Evolutionary conservation across 495 filamentous ascomycete species (phyloP), one percentile per base, ranked within the genome.

Genomic region (Penicillium macrosclerotiorum): DNA sequence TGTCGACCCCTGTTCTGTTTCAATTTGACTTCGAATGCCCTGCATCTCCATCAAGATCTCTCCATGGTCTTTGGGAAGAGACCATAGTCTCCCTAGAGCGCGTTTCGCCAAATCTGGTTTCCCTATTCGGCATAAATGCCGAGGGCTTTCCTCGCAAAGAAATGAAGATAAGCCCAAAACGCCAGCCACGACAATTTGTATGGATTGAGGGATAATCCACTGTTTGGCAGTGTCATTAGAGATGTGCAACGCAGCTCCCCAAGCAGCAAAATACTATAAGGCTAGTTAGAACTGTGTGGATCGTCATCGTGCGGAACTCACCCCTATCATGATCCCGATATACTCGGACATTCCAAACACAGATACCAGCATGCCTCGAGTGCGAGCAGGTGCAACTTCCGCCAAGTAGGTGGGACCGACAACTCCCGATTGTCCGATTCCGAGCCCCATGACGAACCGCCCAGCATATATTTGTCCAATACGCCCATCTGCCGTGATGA

Each of bases 271-370:
- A 31, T 66, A 60, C 51, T n/a, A n/a, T n/a, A n/a, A n/a, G n/a
- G n/a, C n/a, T n/a, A n/a, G n/a, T n/a, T n/a, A n/a, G n/a, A n/a
- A n/a, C n/a, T n/a, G n/a, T n/a, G n/a, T n/a, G n/a, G n/a, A n/a
- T n/a, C n/a, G n/a, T n/a, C n/a, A n/a, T n/a, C n/a, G n/a, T n/a
- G n/a, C n/a, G n/a, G n/a, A n/a, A n/a, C n/a, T n/a, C n/a, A n/a
- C n/a, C n/a, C 55, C 62, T 14, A 83, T 63, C 53, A 83, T 77
- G 17, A 85, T 81, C 8, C 81, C 80, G 32, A 84, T 49, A 51
- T 84, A 84, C 13, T 83, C 80, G 7, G 76, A 76, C 19, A 77
- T 80, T 3, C 76, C 77, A 62, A 83, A 84, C 9, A 77, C 69
- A 45, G 74, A 77, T 72, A 83, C 53, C 26, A 58, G 33, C n/a